Percentiles rank a stretch among this genome's conserved stretches.
Evolutionary conservation across 139 green algal genomes (phyloP).

Genomic region (Micractinium sp.): DNA sequence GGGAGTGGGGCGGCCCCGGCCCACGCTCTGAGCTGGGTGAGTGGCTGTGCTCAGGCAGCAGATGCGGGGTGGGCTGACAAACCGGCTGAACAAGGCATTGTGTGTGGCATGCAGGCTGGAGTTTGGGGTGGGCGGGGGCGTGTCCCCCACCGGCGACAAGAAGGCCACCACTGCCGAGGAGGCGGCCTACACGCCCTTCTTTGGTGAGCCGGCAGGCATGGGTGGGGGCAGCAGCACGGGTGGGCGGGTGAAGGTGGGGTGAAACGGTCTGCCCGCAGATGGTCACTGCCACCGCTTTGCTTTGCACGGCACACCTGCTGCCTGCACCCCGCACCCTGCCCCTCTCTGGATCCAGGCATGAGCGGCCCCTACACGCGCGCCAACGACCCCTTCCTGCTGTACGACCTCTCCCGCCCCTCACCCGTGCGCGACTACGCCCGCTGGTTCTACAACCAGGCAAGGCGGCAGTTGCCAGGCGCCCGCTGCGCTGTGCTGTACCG

Average conservation of each 20-base stretch:
- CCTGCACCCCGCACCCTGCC: too few species aligned
- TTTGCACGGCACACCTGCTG: too few species aligned
- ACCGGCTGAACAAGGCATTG: too few species aligned
- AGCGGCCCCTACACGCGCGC: slow-evolving; percentile 11
- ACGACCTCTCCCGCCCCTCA: slow-evolving; percentile 25
- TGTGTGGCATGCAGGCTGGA: slow-evolving; percentile 11
- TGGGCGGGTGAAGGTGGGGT: too few species aligned
- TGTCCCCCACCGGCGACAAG: slow-evolving; percentile 27
- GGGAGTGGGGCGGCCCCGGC: too few species aligned
- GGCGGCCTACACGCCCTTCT: slow-evolving; percentile 51
- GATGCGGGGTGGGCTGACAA: too few species aligned
- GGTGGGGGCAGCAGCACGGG: too few species aligned
- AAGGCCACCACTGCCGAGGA: slow-evolving; percentile 42
- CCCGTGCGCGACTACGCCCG: slow-evolving; percentile 39
- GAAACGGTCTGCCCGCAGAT: too few species aligned
- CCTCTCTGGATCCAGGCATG: not conserved
- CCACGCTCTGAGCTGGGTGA: too few species aligned
- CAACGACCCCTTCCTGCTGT: slow-evolving; percentile 33
- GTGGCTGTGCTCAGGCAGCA: too few species aligned
- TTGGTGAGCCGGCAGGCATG: slow-evolving; percentile 31
- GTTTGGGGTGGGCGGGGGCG: slow-evolving; percentile 59
- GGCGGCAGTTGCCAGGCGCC: not conserved
- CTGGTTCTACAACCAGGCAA: slow-evolving; percentile 31
- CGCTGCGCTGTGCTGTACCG: not conserved
- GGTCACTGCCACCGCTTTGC: too few species aligned